Conservation (phyloP, 2,329 filamentous ascomycete species). For the Fusarium algeriense region DNA sequence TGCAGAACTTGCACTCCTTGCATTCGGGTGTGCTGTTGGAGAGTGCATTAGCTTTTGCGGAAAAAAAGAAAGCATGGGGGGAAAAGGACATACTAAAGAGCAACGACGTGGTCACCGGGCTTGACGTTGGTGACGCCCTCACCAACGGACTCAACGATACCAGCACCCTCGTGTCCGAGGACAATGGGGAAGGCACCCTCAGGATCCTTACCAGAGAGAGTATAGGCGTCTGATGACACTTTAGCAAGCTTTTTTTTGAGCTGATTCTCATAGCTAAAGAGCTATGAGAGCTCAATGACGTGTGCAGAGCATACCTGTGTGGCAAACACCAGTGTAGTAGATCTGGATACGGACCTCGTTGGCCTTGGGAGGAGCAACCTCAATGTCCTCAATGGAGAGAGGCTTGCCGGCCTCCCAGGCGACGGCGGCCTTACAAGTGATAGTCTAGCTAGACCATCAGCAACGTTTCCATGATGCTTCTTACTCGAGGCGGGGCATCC, state of each 20-base stretch:
- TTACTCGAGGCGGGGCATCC: slow-evolving; percentile 41
- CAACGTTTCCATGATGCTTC: slow-evolving; percentile 21
- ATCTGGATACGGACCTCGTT: slow-evolving; percentile 98
- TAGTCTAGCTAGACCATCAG: slow-evolving; percentile 70
- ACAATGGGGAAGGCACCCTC: slow-evolving; percentile 94
- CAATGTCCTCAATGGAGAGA: slow-evolving; percentile 89
- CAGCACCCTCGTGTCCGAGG: slow-evolving; percentile 90
- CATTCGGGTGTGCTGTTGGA: slow-evolving; percentile 88
- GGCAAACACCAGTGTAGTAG: slow-evolving; percentile 98
- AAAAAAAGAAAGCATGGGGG: too few species aligned
- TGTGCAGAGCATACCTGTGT: slow-evolving; percentile 76
- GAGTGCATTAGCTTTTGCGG: slow-evolving; percentile 16
- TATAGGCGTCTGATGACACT: slow-evolving; percentile 80
- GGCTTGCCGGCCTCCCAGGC: slow-evolving; percentile 97
- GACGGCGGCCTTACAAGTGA: slow-evolving; percentile 96
- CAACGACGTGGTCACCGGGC: slow-evolving; percentile 89
- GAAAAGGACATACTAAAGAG: slow-evolving; percentile 76
- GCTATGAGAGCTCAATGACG: slow-evolving; percentile 21
- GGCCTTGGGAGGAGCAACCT: slow-evolving; percentile 88
- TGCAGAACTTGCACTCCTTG: slow-evolving; percentile 99
- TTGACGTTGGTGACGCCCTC: slow-evolving; percentile 97
- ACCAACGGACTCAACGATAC: slow-evolving; percentile 91
- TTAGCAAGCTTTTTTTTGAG: slow-evolving; percentile 16
- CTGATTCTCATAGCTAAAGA: background rate
- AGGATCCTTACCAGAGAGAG: slow-evolving; percentile 94